Base-by-base conservation (phyloP, 2,329 filamentous ascomycete species). In the Colletotrichum sp. region DNA sequence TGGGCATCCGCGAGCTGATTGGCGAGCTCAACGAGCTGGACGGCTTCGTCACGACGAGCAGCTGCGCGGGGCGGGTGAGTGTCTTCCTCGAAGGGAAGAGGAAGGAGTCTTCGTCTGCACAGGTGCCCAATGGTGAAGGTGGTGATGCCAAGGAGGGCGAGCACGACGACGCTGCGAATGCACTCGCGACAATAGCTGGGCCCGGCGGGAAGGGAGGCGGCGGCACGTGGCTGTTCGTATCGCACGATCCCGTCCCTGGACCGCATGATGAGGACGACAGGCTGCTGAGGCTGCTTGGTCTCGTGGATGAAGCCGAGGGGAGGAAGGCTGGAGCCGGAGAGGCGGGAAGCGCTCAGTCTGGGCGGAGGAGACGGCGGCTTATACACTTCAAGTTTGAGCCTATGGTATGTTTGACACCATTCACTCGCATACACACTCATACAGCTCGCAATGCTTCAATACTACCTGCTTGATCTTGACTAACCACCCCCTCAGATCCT, bases 321-420 rank as follows among this genome's bases (percentile, higher is more conserved):
- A 13, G 9, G 34, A 21, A 24, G 12, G 34, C 15, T 32, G 18
- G 62, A 34, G 4, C 58, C 70, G 73, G 70, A 65, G 43, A 64
- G 34, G 72, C 70, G 73, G 73, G 73, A 12, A 68, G 64, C 32
- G 9, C 43, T 58, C 24, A 78, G 32, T 77, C 78, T 61, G 76
- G 70, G 34, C 82, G 77, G 70, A 80, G 79, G 67, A 82, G 82
- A 71, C 83, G 85, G 80, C 87, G 90, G 80, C 84, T 91, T 83
- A 89, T 98, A 66, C 95, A 96, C 84, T 94, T 98, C 85, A 97
- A 98, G 84, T 98, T 97, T 81, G 96, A 98, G 83, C 95, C 96
- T 6, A 96, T 98, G 95, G 96, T 98, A 89, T 82, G 92, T 82
- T 48, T 24, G 52, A 74, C 55, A 24, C 68, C 69, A 58, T 66